phyloP scores from a whole-genome alignment of 345 rosid genomes.

The Murraya koenigii region DNA sequence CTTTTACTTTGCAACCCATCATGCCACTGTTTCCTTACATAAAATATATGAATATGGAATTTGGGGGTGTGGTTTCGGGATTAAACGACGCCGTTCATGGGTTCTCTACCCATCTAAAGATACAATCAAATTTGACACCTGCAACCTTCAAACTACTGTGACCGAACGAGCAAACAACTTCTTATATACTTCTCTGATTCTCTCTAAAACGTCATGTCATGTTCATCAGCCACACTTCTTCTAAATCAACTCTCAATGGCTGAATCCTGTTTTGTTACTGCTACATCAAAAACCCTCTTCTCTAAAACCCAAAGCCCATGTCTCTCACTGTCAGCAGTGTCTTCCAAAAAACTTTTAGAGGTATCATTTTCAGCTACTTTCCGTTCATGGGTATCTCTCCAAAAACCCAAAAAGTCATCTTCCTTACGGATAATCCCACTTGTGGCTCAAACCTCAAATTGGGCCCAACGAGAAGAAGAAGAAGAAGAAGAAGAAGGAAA shows the following conservation, averaged over 20 bases:
- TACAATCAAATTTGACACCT: background rate
- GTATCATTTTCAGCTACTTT: background rate
- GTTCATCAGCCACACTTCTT: constrained; percentile 15
- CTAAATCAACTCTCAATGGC: constrained; percentile 8
- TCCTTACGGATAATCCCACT: background rate
- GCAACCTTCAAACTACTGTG: background rate
- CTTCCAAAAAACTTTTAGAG: background rate
- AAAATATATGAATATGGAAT: too few species aligned
- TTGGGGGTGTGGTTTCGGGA: too few species aligned
- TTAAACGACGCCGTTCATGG: background rate
- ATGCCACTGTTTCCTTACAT: too few species aligned
- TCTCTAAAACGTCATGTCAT: background rate
- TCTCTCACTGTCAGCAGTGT: background rate
- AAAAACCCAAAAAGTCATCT: background rate
- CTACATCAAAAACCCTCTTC: background rate
- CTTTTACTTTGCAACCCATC: too few species aligned
- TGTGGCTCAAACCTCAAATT: constrained; percentile 8
- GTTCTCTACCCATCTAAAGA: background rate
- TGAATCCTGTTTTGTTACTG: background rate
- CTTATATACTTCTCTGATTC: background rate
- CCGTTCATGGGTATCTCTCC: background rate
- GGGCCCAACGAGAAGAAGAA: background rate
- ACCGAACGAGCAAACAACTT: background rate
- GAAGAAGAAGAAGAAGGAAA: background rate
- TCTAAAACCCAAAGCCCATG: background rate